Conservation (phyloP, 2,329 filamentous ascomycete genomes). For the Cladosporium sp. region DNA sequence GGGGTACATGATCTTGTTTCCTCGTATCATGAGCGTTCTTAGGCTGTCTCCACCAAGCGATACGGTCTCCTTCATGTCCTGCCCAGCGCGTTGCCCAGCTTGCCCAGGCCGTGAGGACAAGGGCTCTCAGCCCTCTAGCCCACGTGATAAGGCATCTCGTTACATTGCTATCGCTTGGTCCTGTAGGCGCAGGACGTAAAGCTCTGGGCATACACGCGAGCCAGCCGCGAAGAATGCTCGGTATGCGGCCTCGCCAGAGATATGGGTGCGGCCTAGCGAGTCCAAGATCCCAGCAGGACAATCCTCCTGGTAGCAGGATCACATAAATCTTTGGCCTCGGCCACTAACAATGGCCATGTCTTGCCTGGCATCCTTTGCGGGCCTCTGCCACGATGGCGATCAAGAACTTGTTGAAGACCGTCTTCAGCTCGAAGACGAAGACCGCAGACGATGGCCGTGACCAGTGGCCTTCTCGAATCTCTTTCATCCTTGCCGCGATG, state of each 20-base stretch:
- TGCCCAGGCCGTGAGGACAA: not conserved
- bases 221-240: not conserved
- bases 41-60: not conserved
- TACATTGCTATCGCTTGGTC: conserved; percentile 14
- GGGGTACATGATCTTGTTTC: not conserved
- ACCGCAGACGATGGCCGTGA: conserved; percentile 48
- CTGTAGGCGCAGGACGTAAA: not conserved
- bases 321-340: not conserved
- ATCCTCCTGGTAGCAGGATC: not conserved
- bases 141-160: conserved; percentile 9
- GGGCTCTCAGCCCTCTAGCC: not conserved
- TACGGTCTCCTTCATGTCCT: not conserved
- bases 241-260: not conserved
- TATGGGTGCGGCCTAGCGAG: not conserved
- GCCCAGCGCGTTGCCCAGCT: conserved; percentile 2
- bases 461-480: conserved; percentile 56
- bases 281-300: not conserved
- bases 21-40: not conserved
- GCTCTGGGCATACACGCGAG: conserved; percentile 6
- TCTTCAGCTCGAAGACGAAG: conserved; percentile 21
- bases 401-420: conserved; percentile 17
- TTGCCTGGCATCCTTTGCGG: not conserved
- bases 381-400: conserved; percentile 11
- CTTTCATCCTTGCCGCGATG: conserved; percentile 60
- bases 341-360: not conserved